Evolutionary conservation across 345 rosid genomes (phyloP), one percentile per base, ranked within the genome.

Genomic region (Eucalyptus brandiana): DNA sequence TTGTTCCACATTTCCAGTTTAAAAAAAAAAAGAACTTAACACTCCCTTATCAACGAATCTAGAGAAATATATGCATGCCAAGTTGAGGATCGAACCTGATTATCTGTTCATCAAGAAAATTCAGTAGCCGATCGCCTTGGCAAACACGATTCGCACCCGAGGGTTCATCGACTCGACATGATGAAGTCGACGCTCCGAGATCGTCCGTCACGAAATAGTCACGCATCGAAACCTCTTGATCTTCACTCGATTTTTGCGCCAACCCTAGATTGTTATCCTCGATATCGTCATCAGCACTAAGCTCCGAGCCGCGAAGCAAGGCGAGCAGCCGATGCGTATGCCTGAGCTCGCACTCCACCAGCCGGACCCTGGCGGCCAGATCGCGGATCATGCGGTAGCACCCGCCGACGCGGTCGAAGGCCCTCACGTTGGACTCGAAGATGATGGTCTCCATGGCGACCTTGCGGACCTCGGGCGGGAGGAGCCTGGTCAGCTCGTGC

Each of bases 381-480:
- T 89, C 88, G 17, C 11, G 12, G 15, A 92, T 53, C 16, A 89
- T 56, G 17, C 87, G 51, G 80, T 47, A 51, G 72, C 93, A 88
- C 14, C 97, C 97, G 9, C 92, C 92, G 2, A 93, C 94, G 1
- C 95, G 97, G 76, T 95, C 93, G 8, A 9, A 12, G 9, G 92
- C 93, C 24, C 95, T 93, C 37, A 86, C 92, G 37, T 95, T 91
- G n/a, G 95, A 92, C 49, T 95, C 91, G 34, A 30, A 92, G 18
- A 93, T 80, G 28, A 94, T 90, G 32, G 91, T 91, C 12, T 30
- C 45, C 58, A 92, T 87, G 60, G 94, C 93, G 12, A 40, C n/a
- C 7, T 9, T 51, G 5, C 89, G 67, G 30, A 89, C 50, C n/a
- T 85, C 86, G 24, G 90, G 88, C 8, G 87, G 60, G 69, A 81